Evolutionary conservation across 2,329 filamentous ascomycete genomes (phyloP), one percentile per base, ranked within the genome.

Genomic region (Aspergillus ustus): DNA sequence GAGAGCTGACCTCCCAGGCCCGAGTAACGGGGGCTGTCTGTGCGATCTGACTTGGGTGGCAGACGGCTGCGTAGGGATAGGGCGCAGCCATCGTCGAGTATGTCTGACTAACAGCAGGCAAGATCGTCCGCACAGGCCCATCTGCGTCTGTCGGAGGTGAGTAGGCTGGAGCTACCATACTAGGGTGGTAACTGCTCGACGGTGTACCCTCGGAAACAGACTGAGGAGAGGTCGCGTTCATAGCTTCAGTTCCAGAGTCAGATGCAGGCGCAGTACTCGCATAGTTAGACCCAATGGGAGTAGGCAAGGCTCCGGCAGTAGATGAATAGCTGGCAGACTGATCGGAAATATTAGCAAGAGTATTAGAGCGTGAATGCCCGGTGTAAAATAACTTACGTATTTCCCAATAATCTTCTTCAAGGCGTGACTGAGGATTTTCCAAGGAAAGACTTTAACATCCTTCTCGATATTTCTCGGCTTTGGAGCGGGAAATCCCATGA

Each of bases 391-490:
- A 85, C 87, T 79, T 80, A 88, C 87, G 78, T 98, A 99, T 90
- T 99, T 99, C 72, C 92, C 89, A 75, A 99, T 96, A 72, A 99
- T 98, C 83, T 99, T 99, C 85, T 96, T 96, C 67, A 99, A 84
- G 0, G 95, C 94, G 63, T 88, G 86, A 52, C 87, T 86, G 49
- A 99, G 84, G 63, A 95, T 92, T 77, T 93, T 95, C 95, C 95
- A 99, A 4, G 93, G 90, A 73, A 98, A 99, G 13, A 98, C 95
- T 80, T 99, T 99, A 74, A 99, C 93, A 72, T 98, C 94, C 81
- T 99, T 99, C 82, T 98, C 95, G 67, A 99, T 99, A 73, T 98
- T 97, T 65, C 95, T 86, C 19, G 95, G 95, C 79, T 98, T 98
- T 2, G 95, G 95, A 63, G 90, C 91, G 13, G 93, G 92, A 73